Conservation (phyloP, 163 green algal species). For the Botryococcus braunii region DNA sequence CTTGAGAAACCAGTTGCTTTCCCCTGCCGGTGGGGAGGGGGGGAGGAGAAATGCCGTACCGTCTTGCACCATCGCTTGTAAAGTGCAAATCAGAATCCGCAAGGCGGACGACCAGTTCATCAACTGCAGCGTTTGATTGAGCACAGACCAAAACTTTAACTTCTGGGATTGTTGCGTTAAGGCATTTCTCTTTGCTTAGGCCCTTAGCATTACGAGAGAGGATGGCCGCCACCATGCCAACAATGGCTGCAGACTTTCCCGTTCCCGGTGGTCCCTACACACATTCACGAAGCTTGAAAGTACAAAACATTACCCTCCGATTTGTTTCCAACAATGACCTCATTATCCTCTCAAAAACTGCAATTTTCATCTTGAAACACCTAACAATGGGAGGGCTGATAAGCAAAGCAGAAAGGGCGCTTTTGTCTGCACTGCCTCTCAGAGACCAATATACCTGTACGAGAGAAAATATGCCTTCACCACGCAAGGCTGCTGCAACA, state of each 20-base stretch:
- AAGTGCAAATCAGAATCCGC: neutral
- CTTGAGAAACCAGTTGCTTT: too few relatives aligned
- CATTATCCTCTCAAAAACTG: neutral
- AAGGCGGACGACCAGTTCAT: constrained; percentile 70
- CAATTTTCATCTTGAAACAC: neutral
- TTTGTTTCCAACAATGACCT: neutral
- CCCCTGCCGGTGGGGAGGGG: too few relatives aligned
- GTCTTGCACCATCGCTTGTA: too few relatives aligned
- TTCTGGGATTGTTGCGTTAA: neutral
- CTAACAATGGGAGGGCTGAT: neutral
- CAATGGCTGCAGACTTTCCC: constrained; percentile 64
- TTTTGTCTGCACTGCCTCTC: neutral
- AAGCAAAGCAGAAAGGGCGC: neutral
- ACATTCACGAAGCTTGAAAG: neutral
- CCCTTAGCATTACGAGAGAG: constrained; percentile 16
- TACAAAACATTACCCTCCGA: neutral
- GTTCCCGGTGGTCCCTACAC: constrained; percentile 67
- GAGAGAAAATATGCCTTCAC: constrained; percentile 18
- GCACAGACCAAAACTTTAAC: constrained; percentile 69
- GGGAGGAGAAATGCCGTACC: too few relatives aligned
- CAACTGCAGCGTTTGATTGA: constrained; percentile 79
- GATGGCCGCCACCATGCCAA: constrained; percentile 59
- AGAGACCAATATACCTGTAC: constrained; percentile 27
- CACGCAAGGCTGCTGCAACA: constrained; percentile 25
- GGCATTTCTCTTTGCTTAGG: neutral